phyloP scores from a whole-genome alignment of 371 early-diverging fungal species.

The Rhizomucor miehei region DNA sequence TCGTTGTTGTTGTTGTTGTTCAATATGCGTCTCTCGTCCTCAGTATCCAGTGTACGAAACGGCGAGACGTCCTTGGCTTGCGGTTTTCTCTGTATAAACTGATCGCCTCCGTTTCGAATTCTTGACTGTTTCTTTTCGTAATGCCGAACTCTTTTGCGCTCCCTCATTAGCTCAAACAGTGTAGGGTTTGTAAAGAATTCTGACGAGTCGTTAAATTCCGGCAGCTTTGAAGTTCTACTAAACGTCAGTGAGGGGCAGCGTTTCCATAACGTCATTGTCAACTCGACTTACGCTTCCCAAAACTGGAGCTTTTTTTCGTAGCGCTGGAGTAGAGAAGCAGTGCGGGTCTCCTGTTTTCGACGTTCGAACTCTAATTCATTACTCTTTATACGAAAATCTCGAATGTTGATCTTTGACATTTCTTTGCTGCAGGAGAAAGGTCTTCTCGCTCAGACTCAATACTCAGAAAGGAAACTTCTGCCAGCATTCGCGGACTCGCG shows the following conservation, averaged over 20 bases:
- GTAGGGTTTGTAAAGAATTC: constrained; percentile 26
- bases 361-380: too few relatives aligned
- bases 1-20: too few relatives aligned
- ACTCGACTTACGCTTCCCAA: too few relatives aligned
- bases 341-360: background rate
- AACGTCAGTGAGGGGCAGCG: too few relatives aligned
- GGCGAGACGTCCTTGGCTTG: constrained; percentile 42
- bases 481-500: too few relatives aligned
- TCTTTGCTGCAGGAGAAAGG: too few relatives aligned
- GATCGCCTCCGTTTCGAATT: constrained; percentile 10
- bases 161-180: constrained; percentile 16
- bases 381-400: background rate
- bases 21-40: constrained; percentile 9
- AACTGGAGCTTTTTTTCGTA: too few relatives aligned
- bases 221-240: too few relatives aligned
- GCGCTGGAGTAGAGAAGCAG: too few relatives aligned
- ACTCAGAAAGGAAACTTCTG: too few relatives aligned
- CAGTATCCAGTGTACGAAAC: constrained; percentile 16
- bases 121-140: background rate
- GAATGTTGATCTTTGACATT: constrained; percentile 3
- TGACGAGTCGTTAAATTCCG: constrained; percentile 7
- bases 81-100: constrained; percentile 17
- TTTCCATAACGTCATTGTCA: too few relatives aligned
- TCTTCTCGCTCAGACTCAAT: too few relatives aligned
- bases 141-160: constrained; percentile 9